These are phyloP conservation scores for Globisporangium viniferum DNA, from an alignment of 352 stramenopile species.

Conservation along the genomic window DNA sequence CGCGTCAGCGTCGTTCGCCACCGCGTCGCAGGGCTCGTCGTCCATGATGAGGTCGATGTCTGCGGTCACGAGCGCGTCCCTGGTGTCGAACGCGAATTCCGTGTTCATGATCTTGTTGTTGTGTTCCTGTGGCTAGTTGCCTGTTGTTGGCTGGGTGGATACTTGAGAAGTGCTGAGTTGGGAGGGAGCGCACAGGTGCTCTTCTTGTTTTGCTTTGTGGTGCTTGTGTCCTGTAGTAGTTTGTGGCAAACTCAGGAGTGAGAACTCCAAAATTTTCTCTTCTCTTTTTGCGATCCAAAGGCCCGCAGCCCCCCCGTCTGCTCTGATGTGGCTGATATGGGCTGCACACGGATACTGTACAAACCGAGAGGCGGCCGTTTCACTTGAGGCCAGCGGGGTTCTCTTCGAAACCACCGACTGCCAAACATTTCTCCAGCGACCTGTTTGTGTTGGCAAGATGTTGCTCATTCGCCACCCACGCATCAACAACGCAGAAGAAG, in stretches of 20 bases:
- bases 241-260: conserved; percentile 1
- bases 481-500: neutral
- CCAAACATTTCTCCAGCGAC: neutral
- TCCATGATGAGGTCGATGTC: conserved; percentile 21
- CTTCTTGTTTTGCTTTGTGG: neutral
- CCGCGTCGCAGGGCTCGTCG: conserved; percentile 4
- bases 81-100: conserved; percentile 11
- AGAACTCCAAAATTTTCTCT: conserved; percentile 1
- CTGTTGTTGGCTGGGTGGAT: neutral
- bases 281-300: neutral
- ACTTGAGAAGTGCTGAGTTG: neutral
- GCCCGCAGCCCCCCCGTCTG: neutral
- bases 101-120: conserved; percentile 1
- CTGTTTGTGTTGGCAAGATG: neutral
- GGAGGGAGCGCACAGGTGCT: neutral
- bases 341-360: neutral
- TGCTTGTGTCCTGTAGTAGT: neutral
- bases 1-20: neutral
- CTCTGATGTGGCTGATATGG: neutral
- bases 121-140: neutral
- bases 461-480: neutral
- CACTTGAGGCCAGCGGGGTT: neutral
- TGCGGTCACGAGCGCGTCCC: conserved; percentile 8
- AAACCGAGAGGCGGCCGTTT: neutral
- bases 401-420: neutral